Evolutionary conservation across 768 basidiomycete genomes (phyloP).

Genomic region (Podaxis sp.): DNA sequence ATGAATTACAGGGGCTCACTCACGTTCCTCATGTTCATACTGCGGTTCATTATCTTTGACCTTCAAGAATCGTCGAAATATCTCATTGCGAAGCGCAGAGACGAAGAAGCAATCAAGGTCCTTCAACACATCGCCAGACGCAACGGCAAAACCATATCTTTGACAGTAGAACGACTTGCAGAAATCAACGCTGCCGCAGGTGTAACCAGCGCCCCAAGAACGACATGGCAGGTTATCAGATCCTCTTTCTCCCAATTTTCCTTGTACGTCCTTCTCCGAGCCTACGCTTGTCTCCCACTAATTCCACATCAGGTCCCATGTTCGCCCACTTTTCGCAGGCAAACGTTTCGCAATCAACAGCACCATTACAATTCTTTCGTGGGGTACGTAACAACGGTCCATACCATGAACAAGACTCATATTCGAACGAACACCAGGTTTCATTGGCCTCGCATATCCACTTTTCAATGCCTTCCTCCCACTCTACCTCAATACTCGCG

Average conservation of each 20-base stretch:
- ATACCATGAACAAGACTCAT: not conserved
- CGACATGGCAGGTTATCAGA: constrained; percentile 30
- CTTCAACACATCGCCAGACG: constrained; percentile 47
- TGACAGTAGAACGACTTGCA: constrained; percentile 44
- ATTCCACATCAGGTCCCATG: constrained; percentile 37
- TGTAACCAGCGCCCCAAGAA: constrained; percentile 19
- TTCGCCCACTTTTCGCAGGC: constrained; percentile 49
- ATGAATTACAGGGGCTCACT: constrained; percentile 39
- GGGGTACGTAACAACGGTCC: constrained; percentile 36
- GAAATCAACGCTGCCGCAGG: constrained; percentile 24
- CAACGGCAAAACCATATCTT: constrained; percentile 44
- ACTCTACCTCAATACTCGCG: constrained; percentile 40
- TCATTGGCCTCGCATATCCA: constrained; percentile 55
- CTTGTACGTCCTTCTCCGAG: constrained; percentile 30
- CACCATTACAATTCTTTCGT: constrained; percentile 47
- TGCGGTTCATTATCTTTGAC: constrained; percentile 57
- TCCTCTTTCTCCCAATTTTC: constrained; percentile 38
- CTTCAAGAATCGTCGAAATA: constrained; percentile 66
- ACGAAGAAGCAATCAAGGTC: constrained; percentile 53
- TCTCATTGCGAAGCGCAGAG: constrained; percentile 54
- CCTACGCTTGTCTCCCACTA: not conserved
- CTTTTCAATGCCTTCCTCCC: constrained; percentile 54
- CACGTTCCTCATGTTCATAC: constrained; percentile 52
- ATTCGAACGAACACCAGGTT: constrained; percentile 21
- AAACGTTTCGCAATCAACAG: constrained; percentile 45